A percentile compares a stretch with the other conserved stretches of the same genome.
Conservation (phyloP, 2,329 filamentous ascomycete genomes). For the Alternaria sp. region DNA sequence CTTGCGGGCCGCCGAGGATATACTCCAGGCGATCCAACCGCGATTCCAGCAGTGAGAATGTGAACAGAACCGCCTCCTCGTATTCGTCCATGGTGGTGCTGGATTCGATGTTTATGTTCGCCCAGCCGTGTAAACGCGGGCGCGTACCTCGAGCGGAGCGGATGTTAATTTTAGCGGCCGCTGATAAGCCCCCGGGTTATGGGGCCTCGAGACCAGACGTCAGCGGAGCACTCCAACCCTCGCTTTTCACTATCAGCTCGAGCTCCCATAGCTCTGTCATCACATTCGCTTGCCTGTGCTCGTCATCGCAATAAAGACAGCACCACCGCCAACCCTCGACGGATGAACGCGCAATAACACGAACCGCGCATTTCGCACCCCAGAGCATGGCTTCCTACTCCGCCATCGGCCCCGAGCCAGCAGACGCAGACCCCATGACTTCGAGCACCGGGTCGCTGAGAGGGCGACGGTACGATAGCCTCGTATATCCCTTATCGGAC, state of each 20-base stretch:
- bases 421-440: slow-evolving; percentile 50
- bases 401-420: slow-evolving; percentile 49
- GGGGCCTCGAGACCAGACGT: slow-evolving; percentile 11
- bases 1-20: slow-evolving; percentile 46
- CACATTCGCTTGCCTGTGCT: slow-evolving; percentile 1
- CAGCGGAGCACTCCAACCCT: slow-evolving; percentile 10
- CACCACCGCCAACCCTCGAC: neutral
- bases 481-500: neutral
- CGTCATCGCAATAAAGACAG: neutral
- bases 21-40: slow-evolving; percentile 54
- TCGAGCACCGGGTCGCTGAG: slow-evolving; percentile 51
- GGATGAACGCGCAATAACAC: slow-evolving; percentile 38
- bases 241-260: slow-evolving; percentile 3
- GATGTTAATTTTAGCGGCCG: slow-evolving; percentile 21
- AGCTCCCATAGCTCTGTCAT: neutral
- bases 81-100: slow-evolving; percentile 44
- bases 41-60: slow-evolving; percentile 53
- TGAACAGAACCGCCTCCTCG: slow-evolving; percentile 50
- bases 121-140: slow-evolving; percentile 17
- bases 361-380: slow-evolving; percentile 15
- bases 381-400: slow-evolving; percentile 55
- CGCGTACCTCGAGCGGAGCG: slow-evolving; percentile 20
- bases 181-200: slow-evolving; percentile 7
- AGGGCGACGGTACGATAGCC: slow-evolving; percentile 39
- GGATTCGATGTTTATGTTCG: slow-evolving; percentile 9